phyloP scores from a whole-genome alignment of 805 yeast genomes.

The Lachancea fermentati region DNA sequence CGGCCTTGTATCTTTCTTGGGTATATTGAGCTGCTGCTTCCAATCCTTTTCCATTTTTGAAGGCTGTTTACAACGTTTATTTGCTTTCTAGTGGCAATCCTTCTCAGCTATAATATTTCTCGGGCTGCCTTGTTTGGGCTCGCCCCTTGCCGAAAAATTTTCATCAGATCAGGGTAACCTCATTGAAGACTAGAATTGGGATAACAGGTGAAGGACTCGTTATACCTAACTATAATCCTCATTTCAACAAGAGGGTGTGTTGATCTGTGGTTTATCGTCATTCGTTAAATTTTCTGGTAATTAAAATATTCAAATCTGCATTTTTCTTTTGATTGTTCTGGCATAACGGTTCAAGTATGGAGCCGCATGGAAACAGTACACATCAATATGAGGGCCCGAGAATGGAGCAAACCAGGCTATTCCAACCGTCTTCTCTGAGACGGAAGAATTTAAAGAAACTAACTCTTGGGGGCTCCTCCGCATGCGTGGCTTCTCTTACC shows the following conservation, averaged over 20 bases:
- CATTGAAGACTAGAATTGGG: not conserved
- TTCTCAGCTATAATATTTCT: not conserved
- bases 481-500: not conserved
- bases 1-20: slow-evolving; percentile 84
- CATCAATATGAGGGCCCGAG: not conserved
- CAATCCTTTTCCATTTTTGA: slow-evolving; percentile 41
- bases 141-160: not conserved
- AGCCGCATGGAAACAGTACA: not conserved
- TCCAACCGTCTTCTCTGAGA: slow-evolving; percentile 44
- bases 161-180: not conserved
- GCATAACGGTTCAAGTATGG: not conserved
- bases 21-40: slow-evolving; percentile 71
- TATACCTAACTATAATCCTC: not conserved
- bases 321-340: not conserved
- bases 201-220: not conserved
- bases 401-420: slow-evolving; percentile 11
- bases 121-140: not conserved
- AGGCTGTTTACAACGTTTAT: not conserved
- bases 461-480: slow-evolving; percentile 31
- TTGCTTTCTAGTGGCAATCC: not conserved
- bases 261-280: not conserved
- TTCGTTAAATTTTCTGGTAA: not conserved
- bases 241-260: not conserved
- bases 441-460: slow-evolving; percentile 56
- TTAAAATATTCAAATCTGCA: not conserved